phyloP scores from a whole-genome alignment of 352 stramenopile genomes.

The Globisporangium lucens region DNA sequence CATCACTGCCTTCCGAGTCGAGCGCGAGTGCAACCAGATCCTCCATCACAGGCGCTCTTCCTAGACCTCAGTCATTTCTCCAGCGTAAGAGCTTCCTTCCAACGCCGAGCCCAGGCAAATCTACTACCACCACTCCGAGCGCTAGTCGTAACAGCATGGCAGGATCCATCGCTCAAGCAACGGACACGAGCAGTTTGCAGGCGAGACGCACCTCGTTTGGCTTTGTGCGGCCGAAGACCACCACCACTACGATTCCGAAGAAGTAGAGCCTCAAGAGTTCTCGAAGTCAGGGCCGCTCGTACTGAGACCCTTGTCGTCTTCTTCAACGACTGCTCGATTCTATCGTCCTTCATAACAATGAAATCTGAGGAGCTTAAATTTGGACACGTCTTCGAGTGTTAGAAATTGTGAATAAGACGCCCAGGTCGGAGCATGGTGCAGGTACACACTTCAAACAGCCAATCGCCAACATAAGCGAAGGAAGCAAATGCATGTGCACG shows the following conservation, averaged over 20 bases:
- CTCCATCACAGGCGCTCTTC: slow-evolving; percentile 5
- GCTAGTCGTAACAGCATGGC: slow-evolving; percentile 16
- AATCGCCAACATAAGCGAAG: neutral
- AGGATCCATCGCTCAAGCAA: slow-evolving; percentile 17
- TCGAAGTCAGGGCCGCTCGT: neutral
- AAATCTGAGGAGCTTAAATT: neutral
- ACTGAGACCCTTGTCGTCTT: neutral
- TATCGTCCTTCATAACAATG: neutral
- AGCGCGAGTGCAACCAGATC: neutral
- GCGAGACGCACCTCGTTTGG: slow-evolving; percentile 31
- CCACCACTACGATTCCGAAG: slow-evolving; percentile 15
- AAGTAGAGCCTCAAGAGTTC: slow-evolving; percentile 8
- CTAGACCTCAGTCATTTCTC: slow-evolving; percentile 15
- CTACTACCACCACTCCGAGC: neutral
- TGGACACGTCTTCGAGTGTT: neutral
- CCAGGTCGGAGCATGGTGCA: neutral
- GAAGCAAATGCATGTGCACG: neutral
- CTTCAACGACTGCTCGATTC: neutral
- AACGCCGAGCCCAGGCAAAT: slow-evolving; percentile 14
- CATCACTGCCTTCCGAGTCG: slow-evolving; percentile 9
- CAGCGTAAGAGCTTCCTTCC: slow-evolving; percentile 28
- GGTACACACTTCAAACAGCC: neutral
- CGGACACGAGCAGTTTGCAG: slow-evolving; percentile 9
- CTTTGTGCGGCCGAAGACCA: slow-evolving; percentile 24
- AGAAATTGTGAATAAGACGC: neutral